phyloP scores from a whole-genome alignment of 441 rosid genomes.

The Corymbia calophylla region DNA sequence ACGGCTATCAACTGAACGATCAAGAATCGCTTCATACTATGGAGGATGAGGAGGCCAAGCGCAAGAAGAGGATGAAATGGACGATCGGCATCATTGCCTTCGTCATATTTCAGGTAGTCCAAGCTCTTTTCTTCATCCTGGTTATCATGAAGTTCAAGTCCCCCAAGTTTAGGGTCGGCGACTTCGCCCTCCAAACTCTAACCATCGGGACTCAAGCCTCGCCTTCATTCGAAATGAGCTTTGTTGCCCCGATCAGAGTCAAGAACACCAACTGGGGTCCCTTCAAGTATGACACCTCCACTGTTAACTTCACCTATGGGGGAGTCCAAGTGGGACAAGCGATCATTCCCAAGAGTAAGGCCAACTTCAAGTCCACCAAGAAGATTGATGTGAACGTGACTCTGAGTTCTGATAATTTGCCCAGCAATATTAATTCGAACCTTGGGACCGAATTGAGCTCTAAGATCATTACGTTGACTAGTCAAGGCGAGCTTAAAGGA shows the following conservation, averaged over 20 bases:
- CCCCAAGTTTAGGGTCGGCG: background rate
- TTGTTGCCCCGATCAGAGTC: background rate
- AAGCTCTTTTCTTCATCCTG: background rate
- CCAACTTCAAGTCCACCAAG: slow-evolving; percentile 4
- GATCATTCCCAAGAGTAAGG: slow-evolving; percentile 9
- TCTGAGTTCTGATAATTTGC: background rate
- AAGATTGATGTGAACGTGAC: background rate
- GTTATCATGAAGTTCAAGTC: background rate
- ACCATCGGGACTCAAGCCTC: background rate
- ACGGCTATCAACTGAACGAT: background rate
- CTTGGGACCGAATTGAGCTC: background rate
- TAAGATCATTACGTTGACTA: background rate
- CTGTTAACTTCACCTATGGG: background rate
- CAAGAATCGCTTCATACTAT: background rate
- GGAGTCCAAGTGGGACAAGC: background rate
- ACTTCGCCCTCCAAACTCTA: background rate
- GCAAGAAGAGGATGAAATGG: background rate
- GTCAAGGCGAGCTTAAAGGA: background rate
- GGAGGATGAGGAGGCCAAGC: background rate
- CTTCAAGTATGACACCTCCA: slow-evolving; percentile 9
- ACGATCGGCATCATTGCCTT: background rate
- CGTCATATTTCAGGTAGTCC: background rate
- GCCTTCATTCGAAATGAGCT: background rate
- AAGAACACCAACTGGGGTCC: background rate
- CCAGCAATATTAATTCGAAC: background rate